phyloP scores from a whole-genome alignment of 768 basidiomycete species.

The Postia placenta region DNA sequence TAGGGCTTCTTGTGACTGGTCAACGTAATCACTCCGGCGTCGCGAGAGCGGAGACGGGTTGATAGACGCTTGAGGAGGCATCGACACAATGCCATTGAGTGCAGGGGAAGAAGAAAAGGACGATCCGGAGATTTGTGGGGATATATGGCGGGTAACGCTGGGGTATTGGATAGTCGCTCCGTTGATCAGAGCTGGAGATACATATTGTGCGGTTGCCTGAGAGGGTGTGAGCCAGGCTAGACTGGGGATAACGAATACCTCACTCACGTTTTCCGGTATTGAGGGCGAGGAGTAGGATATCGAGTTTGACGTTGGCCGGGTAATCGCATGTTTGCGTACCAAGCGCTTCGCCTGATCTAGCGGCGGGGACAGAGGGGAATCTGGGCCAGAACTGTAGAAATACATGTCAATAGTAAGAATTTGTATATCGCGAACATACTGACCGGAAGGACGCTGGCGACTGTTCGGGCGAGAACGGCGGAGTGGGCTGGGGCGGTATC shows the following conservation, averaged over 20 bases:
- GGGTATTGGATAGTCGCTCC: constrained; percentile 51
- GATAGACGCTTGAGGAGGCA: constrained; percentile 82
- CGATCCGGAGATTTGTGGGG: constrained; percentile 33
- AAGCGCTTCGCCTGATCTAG: constrained; percentile 20
- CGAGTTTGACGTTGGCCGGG: constrained; percentile 37
- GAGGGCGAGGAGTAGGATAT: constrained; percentile 36
- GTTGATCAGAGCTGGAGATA: constrained; percentile 32
- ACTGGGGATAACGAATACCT: background rate
- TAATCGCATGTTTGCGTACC: constrained; percentile 35
- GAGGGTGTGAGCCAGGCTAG: background rate
- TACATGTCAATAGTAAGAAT: background rate
- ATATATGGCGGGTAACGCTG: constrained; percentile 33
- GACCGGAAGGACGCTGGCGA: constrained; percentile 37
- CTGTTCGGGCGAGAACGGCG: constrained; percentile 36
- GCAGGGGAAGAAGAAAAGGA: constrained; percentile 36
- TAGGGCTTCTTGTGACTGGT: constrained; percentile 66
- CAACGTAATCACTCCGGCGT: constrained; percentile 71
- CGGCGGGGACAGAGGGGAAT: constrained; percentile 7
- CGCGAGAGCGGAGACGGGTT: constrained; percentile 72
- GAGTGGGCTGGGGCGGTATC: constrained; percentile 18
- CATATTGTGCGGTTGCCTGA: constrained; percentile 31
- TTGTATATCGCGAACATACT: constrained; percentile 3
- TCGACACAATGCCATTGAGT: constrained; percentile 37
- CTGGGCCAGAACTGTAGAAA: constrained; percentile 8
- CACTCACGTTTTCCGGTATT: constrained; percentile 45